phyloP scores from a whole-genome alignment of 2,329 filamentous ascomycete species.

The Cylindrodendrum hubeiense region DNA sequence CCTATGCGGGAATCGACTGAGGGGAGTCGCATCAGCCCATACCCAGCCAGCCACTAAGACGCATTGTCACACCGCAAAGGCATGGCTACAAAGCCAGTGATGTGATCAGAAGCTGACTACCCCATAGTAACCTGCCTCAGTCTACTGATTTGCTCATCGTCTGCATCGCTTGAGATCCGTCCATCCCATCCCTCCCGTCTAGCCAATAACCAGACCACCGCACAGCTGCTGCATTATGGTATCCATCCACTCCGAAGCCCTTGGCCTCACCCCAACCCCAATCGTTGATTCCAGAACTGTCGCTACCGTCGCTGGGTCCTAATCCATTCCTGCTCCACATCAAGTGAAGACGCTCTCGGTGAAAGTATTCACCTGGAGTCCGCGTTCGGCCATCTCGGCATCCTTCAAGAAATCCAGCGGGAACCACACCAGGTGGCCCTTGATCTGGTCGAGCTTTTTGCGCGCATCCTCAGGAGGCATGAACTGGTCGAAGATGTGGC shows the following conservation, averaged over 20 bases:
- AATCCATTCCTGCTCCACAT: slow-evolving; percentile 14
- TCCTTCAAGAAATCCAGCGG: slow-evolving; percentile 88
- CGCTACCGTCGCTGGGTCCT: not conserved
- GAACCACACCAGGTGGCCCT: slow-evolving; percentile 95
- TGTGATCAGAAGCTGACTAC: slow-evolving; percentile 15
- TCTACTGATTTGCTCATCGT: slow-evolving; percentile 6
- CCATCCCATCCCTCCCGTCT: not conserved
- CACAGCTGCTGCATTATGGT: not conserved
- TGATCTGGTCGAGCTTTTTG: slow-evolving; percentile 80
- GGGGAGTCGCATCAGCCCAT: slow-evolving; percentile 41
- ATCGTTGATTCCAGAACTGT: not conserved
- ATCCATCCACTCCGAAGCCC: not conserved
- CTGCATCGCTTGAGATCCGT: not conserved
- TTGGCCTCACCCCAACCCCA: not conserved
- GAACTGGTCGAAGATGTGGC: slow-evolving; percentile 88
- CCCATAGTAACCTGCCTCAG: slow-evolving; percentile 5
- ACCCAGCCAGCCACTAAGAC: slow-evolving; percentile 33
- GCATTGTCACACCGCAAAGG: slow-evolving; percentile 37
- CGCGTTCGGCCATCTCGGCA: slow-evolving; percentile 89
- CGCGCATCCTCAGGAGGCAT: slow-evolving; percentile 80
- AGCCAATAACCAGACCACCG: not conserved
- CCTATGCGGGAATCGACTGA: slow-evolving; percentile 27
- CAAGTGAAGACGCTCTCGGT: slow-evolving; percentile 90
- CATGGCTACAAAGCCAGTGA: slow-evolving; percentile 10
- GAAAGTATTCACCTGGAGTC: slow-evolving; percentile 85